Evolutionary conservation across 371 early-diverging fungal species (phyloP).

Genomic region (Lichtheimia ramosa): DNA sequence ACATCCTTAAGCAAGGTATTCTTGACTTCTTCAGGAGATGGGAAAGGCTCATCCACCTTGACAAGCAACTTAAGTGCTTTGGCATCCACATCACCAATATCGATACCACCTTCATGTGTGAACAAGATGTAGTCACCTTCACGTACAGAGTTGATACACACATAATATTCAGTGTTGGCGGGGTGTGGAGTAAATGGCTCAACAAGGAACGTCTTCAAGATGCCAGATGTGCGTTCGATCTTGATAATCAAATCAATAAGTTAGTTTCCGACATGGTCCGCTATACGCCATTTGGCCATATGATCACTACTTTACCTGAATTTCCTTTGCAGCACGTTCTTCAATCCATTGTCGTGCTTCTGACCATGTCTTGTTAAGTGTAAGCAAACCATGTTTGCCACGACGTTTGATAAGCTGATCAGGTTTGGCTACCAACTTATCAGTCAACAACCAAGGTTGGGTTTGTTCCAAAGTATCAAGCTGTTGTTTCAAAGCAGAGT

Average conservation of each 20-base stretch:
- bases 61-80: slow-evolving; percentile 88
- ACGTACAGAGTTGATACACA: slow-evolving; percentile 94
- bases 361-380: slow-evolving; percentile 87
- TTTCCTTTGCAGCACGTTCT: slow-evolving; percentile 81
- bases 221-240: slow-evolving; percentile 85
- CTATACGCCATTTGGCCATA: too few relatives aligned
- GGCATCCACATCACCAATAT: slow-evolving; percentile 98
- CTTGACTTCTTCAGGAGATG: slow-evolving; percentile 67
- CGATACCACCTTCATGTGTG: slow-evolving; percentile 97
- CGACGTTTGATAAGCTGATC: slow-evolving; percentile 97
- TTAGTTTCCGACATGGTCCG: too few relatives aligned
- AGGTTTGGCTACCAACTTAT: slow-evolving; percentile 93
- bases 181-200: slow-evolving; percentile 97
- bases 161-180: slow-evolving; percentile 90
- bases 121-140: slow-evolving; percentile 95
- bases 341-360: slow-evolving; percentile 88
- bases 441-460: slow-evolving; percentile 85
- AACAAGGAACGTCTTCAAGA: slow-evolving; percentile 91
- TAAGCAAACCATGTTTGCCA: slow-evolving; percentile 92
- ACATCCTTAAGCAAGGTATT: slow-evolving; percentile 62
- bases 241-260: slow-evolving; percentile 18
- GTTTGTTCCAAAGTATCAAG: slow-evolving; percentile 70
- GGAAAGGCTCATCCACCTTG: slow-evolving; percentile 67
- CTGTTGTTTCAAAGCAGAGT: slow-evolving; percentile 56
- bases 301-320: slow-evolving; percentile 57